Evolutionary conservation across 2,329 filamentous ascomycete species (phyloP), one percentile per base, ranked within the genome.

Genomic region (Lithohypha guttulata): DNA sequence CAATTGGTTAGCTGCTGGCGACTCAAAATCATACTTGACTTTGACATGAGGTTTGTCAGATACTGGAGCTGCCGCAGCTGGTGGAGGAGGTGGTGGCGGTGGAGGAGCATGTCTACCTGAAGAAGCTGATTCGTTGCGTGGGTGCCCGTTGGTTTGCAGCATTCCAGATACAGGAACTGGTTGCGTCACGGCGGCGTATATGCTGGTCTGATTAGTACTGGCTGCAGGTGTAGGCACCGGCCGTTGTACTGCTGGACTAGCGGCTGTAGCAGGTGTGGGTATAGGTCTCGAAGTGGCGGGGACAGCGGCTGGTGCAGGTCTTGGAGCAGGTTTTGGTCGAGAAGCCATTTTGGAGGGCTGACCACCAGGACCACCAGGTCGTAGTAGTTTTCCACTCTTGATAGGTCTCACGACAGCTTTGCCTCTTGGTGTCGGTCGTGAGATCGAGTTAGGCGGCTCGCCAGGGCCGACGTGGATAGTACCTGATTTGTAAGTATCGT

Each of bases 401-500:
- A 98, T 94, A 2, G 91, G 87, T 52, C 87, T 83, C 27, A 87
- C 78, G 15, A 94, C 73, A 28, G 84, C 83, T 59, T 89, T 95
- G 45, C 78, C 81, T 58, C 84, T 85, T 1, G 91, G 91, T 37
- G 85, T 93, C 2, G 85, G 84, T 50, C 73, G 79, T 4, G 89
- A 95, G 6, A 76, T 68, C 0, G 87, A 93, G 56, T 75, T 87
- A 7, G 89, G 72, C 17, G 85, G 73, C 61, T 96, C 84, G 48
- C 91, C 91, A 29, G 72, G 76, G 30, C 79, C 79, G 1, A 87
- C 94, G 58, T 95, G 91, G 39, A 98, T 78, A 11, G 80, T 80
- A 43, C 84, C 79, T 58, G 86, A 95, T 73, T 98, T 98, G 70
- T 98, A 98, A 47, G 78, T 74, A 60, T 98, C 91, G 33, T 79